A percentile compares a stretch with the other conserved stretches of the same genome.
Conservation (phyloP, 2,329 filamentous ascomycete species). For the Epichloe coenophiala region DNA sequence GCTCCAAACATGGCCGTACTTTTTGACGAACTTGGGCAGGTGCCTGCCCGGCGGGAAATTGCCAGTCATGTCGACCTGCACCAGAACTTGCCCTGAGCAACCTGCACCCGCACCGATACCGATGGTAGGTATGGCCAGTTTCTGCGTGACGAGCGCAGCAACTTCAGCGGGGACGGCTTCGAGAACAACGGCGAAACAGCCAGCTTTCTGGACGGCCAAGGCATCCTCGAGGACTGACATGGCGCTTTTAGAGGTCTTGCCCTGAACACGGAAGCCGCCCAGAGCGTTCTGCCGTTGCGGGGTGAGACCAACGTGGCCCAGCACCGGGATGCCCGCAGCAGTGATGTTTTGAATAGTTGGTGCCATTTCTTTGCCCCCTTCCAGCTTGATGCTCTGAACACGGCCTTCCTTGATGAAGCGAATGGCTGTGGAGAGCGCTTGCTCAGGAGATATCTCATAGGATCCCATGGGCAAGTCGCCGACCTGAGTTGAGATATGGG, state of each 20-base stretch:
- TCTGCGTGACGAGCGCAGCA: constrained; percentile 64
- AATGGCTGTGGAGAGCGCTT: constrained; percentile 76
- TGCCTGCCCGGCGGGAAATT: constrained; percentile 85
- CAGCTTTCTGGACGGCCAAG: constrained; percentile 78
- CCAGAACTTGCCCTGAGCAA: constrained; percentile 87
- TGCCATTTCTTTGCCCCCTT: constrained; percentile 82
- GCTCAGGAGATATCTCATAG: constrained; percentile 80
- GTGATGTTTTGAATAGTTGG: constrained; percentile 76
- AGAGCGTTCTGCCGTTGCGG: constrained; percentile 87
- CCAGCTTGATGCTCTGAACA: constrained; percentile 78
- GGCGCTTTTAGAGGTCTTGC: constrained; percentile 65
- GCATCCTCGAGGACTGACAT: constrained; percentile 71
- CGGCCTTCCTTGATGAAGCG: constrained; percentile 83
- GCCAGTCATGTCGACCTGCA: constrained; percentile 90
- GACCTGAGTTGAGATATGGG: constrained; percentile 49
- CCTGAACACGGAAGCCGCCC: constrained; percentile 90
- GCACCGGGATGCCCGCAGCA: constrained; percentile 76
- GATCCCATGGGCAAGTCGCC: constrained; percentile 94
- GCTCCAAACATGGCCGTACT: constrained; percentile 83
- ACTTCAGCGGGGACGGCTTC: constrained; percentile 87
- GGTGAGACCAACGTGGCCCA: constrained; percentile 87
- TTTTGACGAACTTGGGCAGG: constrained; percentile 91
- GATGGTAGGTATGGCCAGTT: constrained; percentile 78
- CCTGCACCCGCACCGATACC: constrained; percentile 90
- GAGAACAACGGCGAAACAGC: constrained; percentile 72